phyloP scores from a whole-genome alignment of 2,329 filamentous ascomycete species.

The Fusarium sp. region DNA sequence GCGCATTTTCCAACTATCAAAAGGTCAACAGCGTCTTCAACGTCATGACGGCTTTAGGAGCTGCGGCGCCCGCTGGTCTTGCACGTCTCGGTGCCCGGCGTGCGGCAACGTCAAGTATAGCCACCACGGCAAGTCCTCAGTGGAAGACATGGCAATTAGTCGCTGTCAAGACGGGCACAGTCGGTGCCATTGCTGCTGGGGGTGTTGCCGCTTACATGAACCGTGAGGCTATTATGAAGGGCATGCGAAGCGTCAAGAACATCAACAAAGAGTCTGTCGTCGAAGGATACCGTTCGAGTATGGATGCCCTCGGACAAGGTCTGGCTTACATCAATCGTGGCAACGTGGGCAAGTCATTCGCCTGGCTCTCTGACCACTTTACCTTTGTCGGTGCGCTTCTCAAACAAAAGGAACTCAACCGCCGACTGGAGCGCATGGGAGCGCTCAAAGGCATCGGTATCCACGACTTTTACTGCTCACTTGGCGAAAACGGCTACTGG shows the following conservation, averaged over 20 bases:
- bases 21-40: slow-evolving; percentile 69
- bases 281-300: slow-evolving; percentile 61
- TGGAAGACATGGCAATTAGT: slow-evolving; percentile 71
- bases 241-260: slow-evolving; percentile 58
- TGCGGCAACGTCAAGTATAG: slow-evolving; percentile 29
- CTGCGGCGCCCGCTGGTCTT: slow-evolving; percentile 59
- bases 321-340: slow-evolving; percentile 68
- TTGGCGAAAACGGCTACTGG: slow-evolving; percentile 78
- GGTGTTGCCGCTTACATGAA: slow-evolving; percentile 86
- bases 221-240: slow-evolving; percentile 72
- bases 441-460: slow-evolving; percentile 74
- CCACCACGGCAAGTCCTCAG: slow-evolving; percentile 49
- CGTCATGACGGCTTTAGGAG: slow-evolving; percentile 65
- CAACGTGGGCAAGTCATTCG: slow-evolving; percentile 75
- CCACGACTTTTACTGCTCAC: slow-evolving; percentile 79
- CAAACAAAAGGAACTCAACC: slow-evolving; percentile 77
- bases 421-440: slow-evolving; percentile 73
- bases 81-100: slow-evolving; percentile 44
- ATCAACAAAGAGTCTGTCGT: slow-evolving; percentile 61
- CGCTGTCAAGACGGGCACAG: slow-evolving; percentile 84
- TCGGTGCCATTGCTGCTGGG: slow-evolving; percentile 83
- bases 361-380: slow-evolving; percentile 84
- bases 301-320: slow-evolving; percentile 64
- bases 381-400: slow-evolving; percentile 87
- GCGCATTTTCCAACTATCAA: slow-evolving; percentile 69